Base-by-base conservation (phyloP, 768 basidiomycete species). In the Naematelia aurantialba region DNA sequence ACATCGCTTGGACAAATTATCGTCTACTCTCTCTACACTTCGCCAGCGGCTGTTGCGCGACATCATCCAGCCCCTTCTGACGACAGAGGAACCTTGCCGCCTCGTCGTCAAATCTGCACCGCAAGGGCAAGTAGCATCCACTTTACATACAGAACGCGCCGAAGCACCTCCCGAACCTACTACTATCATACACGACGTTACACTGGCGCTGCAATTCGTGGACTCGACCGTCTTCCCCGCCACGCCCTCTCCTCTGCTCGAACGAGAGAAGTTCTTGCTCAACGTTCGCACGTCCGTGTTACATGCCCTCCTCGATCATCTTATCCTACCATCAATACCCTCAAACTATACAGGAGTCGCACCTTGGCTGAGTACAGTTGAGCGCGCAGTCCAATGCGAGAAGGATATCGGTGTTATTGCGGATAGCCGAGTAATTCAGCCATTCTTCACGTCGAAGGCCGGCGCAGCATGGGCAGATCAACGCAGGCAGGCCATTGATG, bases 381-480 rank as follows among this genome's bases (percentile, higher is more conserved):
- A 79, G 21, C 76, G 79, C n/a, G 85, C 87, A 4, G 84, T 87
- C 3, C 72, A 77, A 2, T 87, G 91, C 45, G 91, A 94, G 78
- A 78, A 81, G 11, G 76, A 24, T 14, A 31, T 56, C 26, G 8
- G 12, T 1, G 5, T 45, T 26, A 56, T 63, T 12, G 31, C 45
- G 14, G 76, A 78, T 4, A 84, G 85, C 46, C 79, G 79, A 24
- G 78, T 84, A 5, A 82, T 93, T 56, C 82, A 83, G 67, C 67
- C 76, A 4, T 94, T 91, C 89, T 83, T 82, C 2, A 82, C 85
- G 17, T 12, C 5, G 50, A 82, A 83, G 3, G 81, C 89, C 11
- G 82, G 83, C 17, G 77, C 81, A 2, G 88, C 90, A 74, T 94
- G 91, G 73, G 91, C 91, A 73, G 84, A 84, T 60, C 84, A 86